Percentiles rank a stretch among this genome's conserved stretches.
Conservation (phyloP, 108 stramenopile genomes). For the Skeletonema marinoi region DNA sequence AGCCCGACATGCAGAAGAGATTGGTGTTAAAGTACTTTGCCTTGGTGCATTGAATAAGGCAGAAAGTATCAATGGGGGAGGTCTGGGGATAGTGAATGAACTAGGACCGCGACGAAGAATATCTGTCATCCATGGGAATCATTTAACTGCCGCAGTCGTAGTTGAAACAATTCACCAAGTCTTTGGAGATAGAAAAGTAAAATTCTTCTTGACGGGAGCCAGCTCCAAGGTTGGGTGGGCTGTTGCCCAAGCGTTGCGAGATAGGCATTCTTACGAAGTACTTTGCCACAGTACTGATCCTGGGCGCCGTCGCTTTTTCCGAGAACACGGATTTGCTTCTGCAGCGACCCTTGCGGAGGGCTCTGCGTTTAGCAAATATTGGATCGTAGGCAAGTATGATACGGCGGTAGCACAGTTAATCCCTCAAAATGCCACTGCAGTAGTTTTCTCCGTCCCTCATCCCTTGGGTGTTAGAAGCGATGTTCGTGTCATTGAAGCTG, state of each 20-base stretch:
- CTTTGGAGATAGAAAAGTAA: slow-evolving; percentile 29
- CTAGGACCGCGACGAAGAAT: slow-evolving; percentile 45
- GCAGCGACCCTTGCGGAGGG: slow-evolving; percentile 50
- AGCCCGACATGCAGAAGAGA: slow-evolving; percentile 55
- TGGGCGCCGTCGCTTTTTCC: slow-evolving; percentile 36
- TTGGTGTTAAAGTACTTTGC: slow-evolving; percentile 57
- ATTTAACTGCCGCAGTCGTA: slow-evolving; percentile 60
- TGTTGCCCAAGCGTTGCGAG: slow-evolving; percentile 52
- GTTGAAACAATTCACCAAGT: slow-evolving; percentile 49
- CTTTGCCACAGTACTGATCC: slow-evolving; percentile 57
- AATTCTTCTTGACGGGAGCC: slow-evolving; percentile 58
- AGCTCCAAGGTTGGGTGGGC: slow-evolving; percentile 69
- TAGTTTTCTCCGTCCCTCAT: slow-evolving; percentile 60
- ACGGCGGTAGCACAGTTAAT: slow-evolving; percentile 30
- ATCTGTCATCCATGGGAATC: slow-evolving; percentile 65
- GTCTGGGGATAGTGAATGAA: slow-evolving; percentile 43
- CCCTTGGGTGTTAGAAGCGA: slow-evolving; percentile 39
- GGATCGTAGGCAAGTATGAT: slow-evolving; percentile 65
- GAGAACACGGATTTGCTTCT: slow-evolving; percentile 43
- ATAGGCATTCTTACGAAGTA: slow-evolving; percentile 42
- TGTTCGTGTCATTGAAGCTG: slow-evolving; percentile 55
- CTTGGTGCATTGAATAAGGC: slow-evolving; percentile 67
- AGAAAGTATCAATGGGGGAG: slow-evolving; percentile 67
- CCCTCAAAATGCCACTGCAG: slow-evolving; percentile 46
- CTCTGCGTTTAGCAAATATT: slow-evolving; percentile 28